Evolutionary conservation across 2,329 filamentous ascomycete species (phyloP), one percentile per base, ranked within the genome.

Genomic region (Diaporthe destruens): DNA sequence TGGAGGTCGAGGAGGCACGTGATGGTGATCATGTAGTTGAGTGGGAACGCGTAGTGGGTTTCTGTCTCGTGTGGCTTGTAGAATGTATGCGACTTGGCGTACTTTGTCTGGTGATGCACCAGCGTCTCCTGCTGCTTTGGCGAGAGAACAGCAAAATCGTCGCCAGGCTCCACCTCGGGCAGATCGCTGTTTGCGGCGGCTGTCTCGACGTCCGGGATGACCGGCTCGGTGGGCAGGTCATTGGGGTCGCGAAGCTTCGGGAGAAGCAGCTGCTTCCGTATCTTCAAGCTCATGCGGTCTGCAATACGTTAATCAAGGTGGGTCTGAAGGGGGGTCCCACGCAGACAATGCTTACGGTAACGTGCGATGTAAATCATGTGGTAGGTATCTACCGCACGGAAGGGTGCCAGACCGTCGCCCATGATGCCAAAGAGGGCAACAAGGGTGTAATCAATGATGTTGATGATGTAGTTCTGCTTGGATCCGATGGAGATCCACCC

Each of bases 11-110:
- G 87, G 2, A 97, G 84, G 8, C 94, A 85, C n/a, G 96, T 92
- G 72, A 96, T 91, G 72, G 93, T 90, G 49, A 96, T 87, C 42
- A 97, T 89, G 7, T 94, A 85, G 42, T 88, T 87, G 1, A 95
- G 84, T 0, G 94, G 93, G 74, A 97, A 97, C 0, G 94, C 92
- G 79, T 90, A 87, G 79, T 97, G 94, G 0, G 94, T 97, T 44
- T 90, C 86, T 0, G 94, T 97, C 81, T 97, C 94, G 80, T 97
- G 92, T 0, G 94, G 94, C 78, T 95, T 95, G 85, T 97, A 97
- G 81, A 96, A 97, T 7, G 93, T 95, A 80, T 97, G 94, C 0
- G 92, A 94, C 76, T 92, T 94, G 78, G 92, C 88, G 78, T 96
- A 93, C 78, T 95, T 96, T 76, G 86, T 87, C 78, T 95, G 92